phyloP scores from a whole-genome alignment of 2,329 filamentous ascomycete genomes.

The Ophiostoma sp. region DNA sequence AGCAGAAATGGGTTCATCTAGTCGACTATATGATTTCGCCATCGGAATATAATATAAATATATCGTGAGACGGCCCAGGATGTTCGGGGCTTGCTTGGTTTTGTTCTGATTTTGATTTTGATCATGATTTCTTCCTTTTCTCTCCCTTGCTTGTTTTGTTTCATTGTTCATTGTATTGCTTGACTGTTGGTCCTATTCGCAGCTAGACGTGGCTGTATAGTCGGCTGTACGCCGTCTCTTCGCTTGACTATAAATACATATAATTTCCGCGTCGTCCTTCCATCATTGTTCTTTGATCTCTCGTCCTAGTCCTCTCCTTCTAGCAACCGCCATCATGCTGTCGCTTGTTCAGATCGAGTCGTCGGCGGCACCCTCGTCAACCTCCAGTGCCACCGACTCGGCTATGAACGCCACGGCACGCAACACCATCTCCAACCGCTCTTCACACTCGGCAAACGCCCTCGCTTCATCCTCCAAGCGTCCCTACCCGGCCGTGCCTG shows the following conservation, averaged over 20 bases:
- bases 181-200: background rate
- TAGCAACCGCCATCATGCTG: constrained; percentile 15
- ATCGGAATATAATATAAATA: background rate
- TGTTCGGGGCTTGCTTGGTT: background rate
- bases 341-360: constrained; percentile 29
- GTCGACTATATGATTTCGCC: background rate
- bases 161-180: background rate
- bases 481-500: constrained; percentile 37
- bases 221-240: background rate
- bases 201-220: background rate
- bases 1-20: background rate
- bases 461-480: constrained; percentile 25
- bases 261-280: no score
- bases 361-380: constrained; percentile 17
- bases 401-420: constrained; percentile 31
- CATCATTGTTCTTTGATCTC: no score
- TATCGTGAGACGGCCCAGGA: background rate
- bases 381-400: constrained; percentile 16
- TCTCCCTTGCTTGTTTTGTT: background rate
- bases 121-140: background rate
- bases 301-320: background rate
- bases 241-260: background rate
- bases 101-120: no score
- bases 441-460: constrained; percentile 5
- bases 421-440: constrained; percentile 26